Base-by-base conservation (phyloP, 495 filamentous ascomycete genomes). In the Neurospora pannonica region DNA sequence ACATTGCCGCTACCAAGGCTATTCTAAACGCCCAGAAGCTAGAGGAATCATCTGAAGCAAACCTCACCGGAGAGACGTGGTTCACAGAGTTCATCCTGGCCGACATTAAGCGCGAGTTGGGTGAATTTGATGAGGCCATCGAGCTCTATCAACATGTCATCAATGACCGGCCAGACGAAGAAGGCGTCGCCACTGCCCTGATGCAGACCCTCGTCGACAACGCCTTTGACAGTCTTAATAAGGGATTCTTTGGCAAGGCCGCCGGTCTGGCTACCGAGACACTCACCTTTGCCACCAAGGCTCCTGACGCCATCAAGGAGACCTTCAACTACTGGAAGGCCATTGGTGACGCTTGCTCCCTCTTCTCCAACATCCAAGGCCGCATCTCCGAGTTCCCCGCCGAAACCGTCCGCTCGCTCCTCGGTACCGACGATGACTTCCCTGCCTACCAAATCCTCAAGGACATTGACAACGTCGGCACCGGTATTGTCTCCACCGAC, bases 51-150 rank as follows among this genome's bases (percentile, higher is more conserved):
- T 78, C 84, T 3, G 82, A 84, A 40, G 78, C 78, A 48, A 71
- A 77, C 7, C 80, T 80, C 17, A 81, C 84, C 19, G 85, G 85
- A 11, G 90, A 95, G 48, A 90, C 88, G 40, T 99, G 96, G 96
- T 98, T 98, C 80, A 93, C 94, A 8, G 91, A 93, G 76, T 97
- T 98, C 79, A 97, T 99, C 90, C 87, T 97, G n/a, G 95, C 94
- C 3, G 98, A 99, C 74, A 92, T 98, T 21, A 92, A 93, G 78
- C 88, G 96, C 46, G 96, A 98, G 81, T 86, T 98, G 40, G 94
- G 95, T 11, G 90, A 97, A 21, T 97, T 91, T 80, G 92, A 95
- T 70, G 91, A 92, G 39, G 93, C 96, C 11, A 92, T 95, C 75
- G 77, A 82, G 15, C 89, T 91, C 38, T 97, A 98, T 78, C 85